Evolutionary conservation across 2,329 filamentous ascomycete genomes (phyloP).

Genomic region (Colletotrichum falcatum): DNA sequence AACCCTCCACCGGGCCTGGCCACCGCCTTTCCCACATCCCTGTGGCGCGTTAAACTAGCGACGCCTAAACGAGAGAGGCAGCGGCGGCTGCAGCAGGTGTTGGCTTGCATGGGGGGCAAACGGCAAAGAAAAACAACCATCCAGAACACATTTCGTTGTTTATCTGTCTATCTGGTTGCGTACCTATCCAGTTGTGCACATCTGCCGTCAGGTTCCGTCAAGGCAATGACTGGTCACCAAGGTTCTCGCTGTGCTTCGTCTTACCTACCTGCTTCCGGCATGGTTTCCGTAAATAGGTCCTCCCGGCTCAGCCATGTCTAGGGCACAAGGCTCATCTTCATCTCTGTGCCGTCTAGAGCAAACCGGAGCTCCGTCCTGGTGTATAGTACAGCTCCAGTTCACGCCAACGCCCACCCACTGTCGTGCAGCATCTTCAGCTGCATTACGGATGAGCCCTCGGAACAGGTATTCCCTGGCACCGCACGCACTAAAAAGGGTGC

Average conservation of each 20-base stretch:
- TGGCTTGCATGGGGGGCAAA: constrained; percentile 16
- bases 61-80: constrained; percentile 31
- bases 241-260: constrained; percentile 12
- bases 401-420: neutral
- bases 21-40: constrained; percentile 37
- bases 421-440: neutral
- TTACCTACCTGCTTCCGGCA: neutral
- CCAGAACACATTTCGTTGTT: constrained; percentile 17
- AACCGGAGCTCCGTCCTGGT: constrained; percentile 7
- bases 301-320: constrained; percentile 12
- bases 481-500: constrained; percentile 34
- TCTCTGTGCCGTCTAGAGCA: constrained; percentile 6
- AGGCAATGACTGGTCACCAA: neutral
- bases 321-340: neutral
- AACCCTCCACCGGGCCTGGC: constrained; percentile 30
- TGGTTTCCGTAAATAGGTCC: neutral
- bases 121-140: constrained; percentile 30
- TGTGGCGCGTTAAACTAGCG: constrained; percentile 38
- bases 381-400: constrained; percentile 8
- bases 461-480: constrained; percentile 16
- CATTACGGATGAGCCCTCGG: constrained; percentile 16
- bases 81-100: constrained; percentile 15
- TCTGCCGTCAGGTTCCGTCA: constrained; percentile 9
- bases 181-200: constrained; percentile 9
- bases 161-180: constrained; percentile 2